phyloP scores from a whole-genome alignment of 2,329 filamentous ascomycete species.

The Cladophialophora yegresii region DNA sequence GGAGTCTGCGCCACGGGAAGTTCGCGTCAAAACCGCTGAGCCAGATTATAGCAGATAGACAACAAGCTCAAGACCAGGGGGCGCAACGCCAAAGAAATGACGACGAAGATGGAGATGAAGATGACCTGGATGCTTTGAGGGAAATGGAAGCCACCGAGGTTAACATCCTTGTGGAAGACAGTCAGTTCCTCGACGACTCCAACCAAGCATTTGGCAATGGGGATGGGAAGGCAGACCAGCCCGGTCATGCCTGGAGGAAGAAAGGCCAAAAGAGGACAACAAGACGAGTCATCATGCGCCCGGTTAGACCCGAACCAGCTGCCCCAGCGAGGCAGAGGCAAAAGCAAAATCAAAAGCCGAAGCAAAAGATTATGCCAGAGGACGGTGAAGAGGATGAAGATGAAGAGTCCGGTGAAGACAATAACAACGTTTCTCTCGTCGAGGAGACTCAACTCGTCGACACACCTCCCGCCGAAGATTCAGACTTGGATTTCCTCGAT shows the following conservation, averaged over 20 bases:
- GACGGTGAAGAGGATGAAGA: constrained; percentile 33
- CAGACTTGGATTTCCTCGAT: constrained; percentile 22
- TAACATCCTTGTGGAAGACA: constrained; percentile 43
- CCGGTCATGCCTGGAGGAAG: constrained; percentile 45
- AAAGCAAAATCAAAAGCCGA: constrained; percentile 38
- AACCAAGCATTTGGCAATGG: constrained; percentile 18
- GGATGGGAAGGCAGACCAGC: constrained; percentile 18
- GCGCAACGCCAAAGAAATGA: neutral
- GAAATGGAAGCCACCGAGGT: constrained; percentile 46
- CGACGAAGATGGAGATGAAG: constrained; percentile 47
- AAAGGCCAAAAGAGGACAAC: constrained; percentile 55
- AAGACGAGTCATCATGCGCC: constrained; percentile 48
- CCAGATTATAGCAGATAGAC: constrained; percentile 31
- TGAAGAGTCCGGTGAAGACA: constrained; percentile 9
- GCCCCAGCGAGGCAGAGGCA: constrained; percentile 5
- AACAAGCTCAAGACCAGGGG: constrained; percentile 13
- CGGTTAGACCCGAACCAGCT: constrained; percentile 38
- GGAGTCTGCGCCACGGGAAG: constrained; percentile 17
- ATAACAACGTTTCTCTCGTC: constrained; percentile 9
- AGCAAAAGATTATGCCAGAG: constrained; percentile 33
- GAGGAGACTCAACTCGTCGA: constrained; percentile 28
- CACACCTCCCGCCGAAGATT: neutral
- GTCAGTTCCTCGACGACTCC: constrained; percentile 37
- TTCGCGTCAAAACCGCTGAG: constrained; percentile 28
- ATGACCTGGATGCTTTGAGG: constrained; percentile 48